These are phyloP conservation scores for Physcomitrium patens DNA, from an alignment of 225 moss, liverwort and hornwort species.

Conservation along the genomic window DNA sequence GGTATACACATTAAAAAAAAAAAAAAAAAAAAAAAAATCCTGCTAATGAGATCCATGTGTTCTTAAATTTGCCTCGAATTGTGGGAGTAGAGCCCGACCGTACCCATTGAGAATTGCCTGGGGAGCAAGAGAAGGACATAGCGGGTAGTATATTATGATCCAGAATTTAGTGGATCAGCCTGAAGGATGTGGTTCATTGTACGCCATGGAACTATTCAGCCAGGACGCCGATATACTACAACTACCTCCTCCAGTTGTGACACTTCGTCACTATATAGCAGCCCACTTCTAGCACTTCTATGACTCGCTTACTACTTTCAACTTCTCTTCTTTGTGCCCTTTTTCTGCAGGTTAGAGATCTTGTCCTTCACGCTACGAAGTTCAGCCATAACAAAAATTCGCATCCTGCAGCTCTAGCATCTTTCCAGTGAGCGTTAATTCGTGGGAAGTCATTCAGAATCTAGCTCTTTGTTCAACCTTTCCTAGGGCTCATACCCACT, in stretches of 20 bases:
- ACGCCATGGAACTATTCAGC: constrained; percentile 24
- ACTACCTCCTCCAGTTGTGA: background rate
- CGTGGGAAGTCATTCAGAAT: background rate
- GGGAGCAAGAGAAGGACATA: background rate
- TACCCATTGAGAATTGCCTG: no score
- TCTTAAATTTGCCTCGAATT: no score
- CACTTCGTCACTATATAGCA: constrained; percentile 10
- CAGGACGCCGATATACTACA: background rate
- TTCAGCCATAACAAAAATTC: background rate
- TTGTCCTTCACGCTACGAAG: background rate
- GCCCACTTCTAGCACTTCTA: background rate
- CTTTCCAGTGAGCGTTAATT: background rate
- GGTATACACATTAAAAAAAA: no score
- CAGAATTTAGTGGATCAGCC: constrained; percentile 8
- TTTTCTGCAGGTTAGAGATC: background rate
- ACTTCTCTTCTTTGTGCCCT: background rate
- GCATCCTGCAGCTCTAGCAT: background rate
- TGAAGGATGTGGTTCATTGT: constrained; percentile 38
- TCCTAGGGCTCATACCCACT: background rate
- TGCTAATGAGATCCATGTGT: no score
- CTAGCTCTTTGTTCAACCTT: background rate
- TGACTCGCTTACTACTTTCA: background rate
- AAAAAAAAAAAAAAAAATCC: no score
- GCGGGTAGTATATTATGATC: background rate
- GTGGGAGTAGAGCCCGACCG: no score